These are phyloP conservation scores for Aspergillus ostianus DNA, from an alignment of 495 filamentous ascomycete genomes.

Conservation along the genomic window DNA sequence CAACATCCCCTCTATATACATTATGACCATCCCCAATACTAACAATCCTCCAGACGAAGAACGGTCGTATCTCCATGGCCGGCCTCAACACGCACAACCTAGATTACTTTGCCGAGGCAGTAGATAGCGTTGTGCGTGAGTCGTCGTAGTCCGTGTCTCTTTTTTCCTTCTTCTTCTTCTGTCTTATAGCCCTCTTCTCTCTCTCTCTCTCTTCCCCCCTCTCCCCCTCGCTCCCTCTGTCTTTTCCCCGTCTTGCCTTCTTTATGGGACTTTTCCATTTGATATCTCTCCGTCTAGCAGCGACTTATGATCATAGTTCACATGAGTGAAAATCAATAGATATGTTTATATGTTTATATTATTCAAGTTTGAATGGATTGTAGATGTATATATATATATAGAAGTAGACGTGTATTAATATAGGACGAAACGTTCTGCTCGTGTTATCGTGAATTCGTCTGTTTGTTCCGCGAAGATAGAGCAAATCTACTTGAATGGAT, in stretches of 20 bases:
- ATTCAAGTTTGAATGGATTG: no score
- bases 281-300: neutral
- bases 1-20: neutral
- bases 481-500: no score
- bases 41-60: constrained; percentile 68
- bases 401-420: no score
- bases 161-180: constrained; percentile 8
- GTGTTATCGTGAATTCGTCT: no score
- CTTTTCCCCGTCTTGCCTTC: constrained; percentile 1
- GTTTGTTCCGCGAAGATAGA: no score
- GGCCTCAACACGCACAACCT: constrained; percentile 89
- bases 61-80: constrained; percentile 95
- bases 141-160: constrained; percentile 26
- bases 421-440: no score
- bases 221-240: no score
- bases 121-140: constrained; percentile 82
- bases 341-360: neutral
- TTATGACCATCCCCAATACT: no score
- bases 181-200: constrained; percentile 13
- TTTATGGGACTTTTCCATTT: constrained; percentile 1
- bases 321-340: neutral
- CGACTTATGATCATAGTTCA: neutral
- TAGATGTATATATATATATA: no score
- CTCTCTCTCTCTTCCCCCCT: no score
- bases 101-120: constrained; percentile 85